Conservation (phyloP, 2,329 filamentous ascomycete species). For the Zymoseptoria brevis region DNA sequence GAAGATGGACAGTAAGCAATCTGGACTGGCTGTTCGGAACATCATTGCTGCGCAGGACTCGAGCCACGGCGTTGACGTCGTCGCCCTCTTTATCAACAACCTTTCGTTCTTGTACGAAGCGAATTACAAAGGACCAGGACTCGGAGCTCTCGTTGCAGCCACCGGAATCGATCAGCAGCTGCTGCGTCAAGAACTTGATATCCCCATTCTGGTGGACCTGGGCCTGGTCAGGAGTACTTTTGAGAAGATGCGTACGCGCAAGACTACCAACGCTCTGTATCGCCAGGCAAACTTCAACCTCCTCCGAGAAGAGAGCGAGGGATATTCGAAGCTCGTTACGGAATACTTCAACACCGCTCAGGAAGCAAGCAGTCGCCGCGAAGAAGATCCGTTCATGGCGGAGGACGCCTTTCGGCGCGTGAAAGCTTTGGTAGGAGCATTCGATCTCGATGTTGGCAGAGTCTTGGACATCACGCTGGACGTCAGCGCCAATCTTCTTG, state of each 20-base stretch:
- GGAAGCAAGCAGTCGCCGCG: conserved; percentile 49
- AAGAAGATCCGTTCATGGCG: conserved; percentile 69
- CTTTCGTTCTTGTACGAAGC: conserved; percentile 71
- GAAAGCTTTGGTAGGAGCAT: conserved; percentile 91
- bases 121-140: conserved; percentile 49
- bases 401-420: conserved; percentile 83
- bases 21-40: conserved; percentile 64
- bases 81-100: conserved; percentile 70
- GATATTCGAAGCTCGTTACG: conserved; percentile 91
- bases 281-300: conserved; percentile 96
- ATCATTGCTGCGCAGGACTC: conserved; percentile 54
- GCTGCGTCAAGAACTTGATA: conserved; percentile 79
- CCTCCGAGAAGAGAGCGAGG: conserved; percentile 88
- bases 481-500: conserved; percentile 85
- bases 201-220: conserved; percentile 63
- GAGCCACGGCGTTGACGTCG: conserved; percentile 37
- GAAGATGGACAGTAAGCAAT: conserved; percentile 58
- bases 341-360: conserved; percentile 88
- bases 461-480: conserved; percentile 92
- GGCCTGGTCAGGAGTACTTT: conserved; percentile 83
- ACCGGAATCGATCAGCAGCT: conserved; percentile 63
- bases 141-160: conserved; percentile 62
- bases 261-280: conserved; percentile 88
- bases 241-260: conserved; percentile 70
- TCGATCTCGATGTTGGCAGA: conserved; percentile 91